phyloP scores from a whole-genome alignment of 495 filamentous ascomycete genomes.

The Tuber aestivum region DNA sequence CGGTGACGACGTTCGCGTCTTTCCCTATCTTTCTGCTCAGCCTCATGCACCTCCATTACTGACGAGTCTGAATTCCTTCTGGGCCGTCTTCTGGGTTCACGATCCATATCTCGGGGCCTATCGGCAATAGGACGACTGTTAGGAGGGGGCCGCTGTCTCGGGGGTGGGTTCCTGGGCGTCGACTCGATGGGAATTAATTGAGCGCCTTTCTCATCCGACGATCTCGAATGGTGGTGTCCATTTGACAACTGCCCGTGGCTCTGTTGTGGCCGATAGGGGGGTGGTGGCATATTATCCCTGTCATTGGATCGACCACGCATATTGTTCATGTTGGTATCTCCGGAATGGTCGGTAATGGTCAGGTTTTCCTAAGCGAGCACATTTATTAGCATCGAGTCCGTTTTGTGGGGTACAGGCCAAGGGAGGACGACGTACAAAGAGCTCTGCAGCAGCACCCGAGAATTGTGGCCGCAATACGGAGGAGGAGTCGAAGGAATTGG shows the following conservation, averaged over 20 bases:
- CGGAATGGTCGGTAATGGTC: slow-evolving; percentile 43
- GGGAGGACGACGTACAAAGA: slow-evolving; percentile 76
- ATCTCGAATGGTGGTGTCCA: slow-evolving; percentile 56
- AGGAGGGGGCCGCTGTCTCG: slow-evolving; percentile 45
- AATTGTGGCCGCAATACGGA: slow-evolving; percentile 50
- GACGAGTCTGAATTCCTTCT: slow-evolving; percentile 95
- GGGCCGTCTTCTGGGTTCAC: slow-evolving; percentile 46
- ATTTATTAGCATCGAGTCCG: slow-evolving; percentile 20
- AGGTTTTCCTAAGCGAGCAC: slow-evolving; percentile 47
- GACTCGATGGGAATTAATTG: slow-evolving; percentile 37
- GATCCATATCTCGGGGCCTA: slow-evolving; percentile 26
- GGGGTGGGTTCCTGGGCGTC: slow-evolving; percentile 26
- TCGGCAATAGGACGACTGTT: slow-evolving; percentile 37
- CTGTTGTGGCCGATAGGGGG: slow-evolving; percentile 23
- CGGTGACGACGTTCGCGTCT: slow-evolving; percentile 56
- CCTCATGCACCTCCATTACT: slow-evolving; percentile 62
- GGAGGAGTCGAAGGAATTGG: slow-evolving; percentile 54
- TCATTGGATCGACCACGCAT: background rate
- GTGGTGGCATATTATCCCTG: slow-evolving; percentile 41
- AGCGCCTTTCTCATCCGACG: slow-evolving; percentile 54
- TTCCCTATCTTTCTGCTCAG: slow-evolving; percentile 71
- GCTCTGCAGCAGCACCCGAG: slow-evolving; percentile 64
- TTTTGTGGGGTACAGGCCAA: slow-evolving; percentile 8
- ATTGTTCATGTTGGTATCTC: slow-evolving; percentile 20
- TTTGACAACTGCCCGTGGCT: background rate